phyloP scores from a whole-genome alignment of 768 basidiomycete genomes.

The Pluteus cervinus region DNA sequence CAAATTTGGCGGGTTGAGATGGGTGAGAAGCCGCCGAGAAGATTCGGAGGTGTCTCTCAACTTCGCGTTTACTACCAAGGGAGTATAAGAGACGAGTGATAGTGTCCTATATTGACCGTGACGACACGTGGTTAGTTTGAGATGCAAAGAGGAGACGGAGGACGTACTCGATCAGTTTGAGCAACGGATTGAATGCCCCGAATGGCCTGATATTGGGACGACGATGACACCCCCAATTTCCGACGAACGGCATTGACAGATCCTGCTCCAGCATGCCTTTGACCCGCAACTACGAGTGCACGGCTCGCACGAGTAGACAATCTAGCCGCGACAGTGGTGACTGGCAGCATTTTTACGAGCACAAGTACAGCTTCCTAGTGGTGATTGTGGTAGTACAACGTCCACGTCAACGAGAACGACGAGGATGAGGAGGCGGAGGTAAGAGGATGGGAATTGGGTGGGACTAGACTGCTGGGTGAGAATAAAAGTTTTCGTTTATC shows the following conservation, averaged over 20 bases:
- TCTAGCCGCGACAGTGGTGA: constrained; percentile 27
- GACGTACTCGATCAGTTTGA: constrained; percentile 68
- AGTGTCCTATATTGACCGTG: constrained; percentile 64
- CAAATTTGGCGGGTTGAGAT: constrained; percentile 89
- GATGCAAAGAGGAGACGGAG: constrained; percentile 1
- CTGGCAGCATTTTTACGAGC: constrained; percentile 32
- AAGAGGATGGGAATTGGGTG: too few relatives aligned
- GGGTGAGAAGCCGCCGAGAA: constrained; percentile 92
- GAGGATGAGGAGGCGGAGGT: too few relatives aligned
- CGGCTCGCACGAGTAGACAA: constrained; percentile 33
- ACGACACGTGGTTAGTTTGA: constrained; percentile 1
- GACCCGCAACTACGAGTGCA: constrained; percentile 42
- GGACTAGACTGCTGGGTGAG: too few relatives aligned
- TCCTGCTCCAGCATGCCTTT: constrained; percentile 37
- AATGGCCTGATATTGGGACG: constrained; percentile 24
- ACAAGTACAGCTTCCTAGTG: too few relatives aligned
- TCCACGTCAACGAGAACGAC: too few relatives aligned
- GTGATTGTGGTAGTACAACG: too few relatives aligned
- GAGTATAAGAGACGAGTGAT: constrained; percentile 96
- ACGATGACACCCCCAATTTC: constrained; percentile 25
- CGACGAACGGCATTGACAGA: constrained; percentile 18
- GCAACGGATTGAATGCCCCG: constrained; percentile 55
- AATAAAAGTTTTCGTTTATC: too few relatives aligned
- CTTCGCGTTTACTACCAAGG: constrained; percentile 94
- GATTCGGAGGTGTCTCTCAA: constrained; percentile 96